Evolutionary conservation across 163 green algal species (phyloP).

Genomic region (Scenedesmus sp.): DNA sequence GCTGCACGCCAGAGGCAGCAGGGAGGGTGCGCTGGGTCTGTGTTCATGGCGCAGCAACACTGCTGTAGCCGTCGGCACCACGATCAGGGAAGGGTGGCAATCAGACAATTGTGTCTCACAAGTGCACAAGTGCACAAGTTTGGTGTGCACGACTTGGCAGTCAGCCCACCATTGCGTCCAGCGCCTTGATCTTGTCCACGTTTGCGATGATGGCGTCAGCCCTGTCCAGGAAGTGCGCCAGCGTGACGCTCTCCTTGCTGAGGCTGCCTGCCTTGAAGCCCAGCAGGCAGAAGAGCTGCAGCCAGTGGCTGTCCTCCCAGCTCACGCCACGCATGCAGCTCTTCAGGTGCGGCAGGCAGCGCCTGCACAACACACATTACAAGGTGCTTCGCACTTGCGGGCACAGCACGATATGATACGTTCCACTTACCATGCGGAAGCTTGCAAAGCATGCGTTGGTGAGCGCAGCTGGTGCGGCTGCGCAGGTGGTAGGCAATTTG

Average conservation of each 20-base stretch:
- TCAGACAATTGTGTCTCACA: too few relatives aligned
- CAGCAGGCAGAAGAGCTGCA: conserved; percentile 79
- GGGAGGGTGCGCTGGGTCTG: background rate
- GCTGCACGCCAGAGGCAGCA: background rate
- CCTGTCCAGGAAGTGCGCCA: conserved; percentile 82
- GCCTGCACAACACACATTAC: conserved; percentile 40
- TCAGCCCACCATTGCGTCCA: conserved; percentile 74
- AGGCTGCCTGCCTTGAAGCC: conserved; percentile 69
- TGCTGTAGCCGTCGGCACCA: too few relatives aligned
- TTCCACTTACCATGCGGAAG: too few relatives aligned
- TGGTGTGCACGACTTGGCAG: too few relatives aligned
- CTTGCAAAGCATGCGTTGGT: too few relatives aligned
- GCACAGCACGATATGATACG: background rate
- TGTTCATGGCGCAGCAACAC: too few relatives aligned
- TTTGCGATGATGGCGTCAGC: conserved; percentile 71
- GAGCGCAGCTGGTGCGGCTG: too few relatives aligned
- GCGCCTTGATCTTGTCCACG: conserved; percentile 72
- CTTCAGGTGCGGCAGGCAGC: conserved; percentile 80
- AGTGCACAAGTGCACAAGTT: background rate
- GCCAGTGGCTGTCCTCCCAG: conserved; percentile 76
- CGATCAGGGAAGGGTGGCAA: too few relatives aligned
- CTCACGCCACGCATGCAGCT: conserved; percentile 66
- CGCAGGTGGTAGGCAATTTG: too few relatives aligned
- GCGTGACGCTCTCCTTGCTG: conserved; percentile 80
- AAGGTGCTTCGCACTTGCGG: background rate